Evolutionary conservation across 176 grass and related monocot genomes (phyloP), one percentile per base, ranked within the genome.

Genomic region (Triticum aestivum): DNA sequence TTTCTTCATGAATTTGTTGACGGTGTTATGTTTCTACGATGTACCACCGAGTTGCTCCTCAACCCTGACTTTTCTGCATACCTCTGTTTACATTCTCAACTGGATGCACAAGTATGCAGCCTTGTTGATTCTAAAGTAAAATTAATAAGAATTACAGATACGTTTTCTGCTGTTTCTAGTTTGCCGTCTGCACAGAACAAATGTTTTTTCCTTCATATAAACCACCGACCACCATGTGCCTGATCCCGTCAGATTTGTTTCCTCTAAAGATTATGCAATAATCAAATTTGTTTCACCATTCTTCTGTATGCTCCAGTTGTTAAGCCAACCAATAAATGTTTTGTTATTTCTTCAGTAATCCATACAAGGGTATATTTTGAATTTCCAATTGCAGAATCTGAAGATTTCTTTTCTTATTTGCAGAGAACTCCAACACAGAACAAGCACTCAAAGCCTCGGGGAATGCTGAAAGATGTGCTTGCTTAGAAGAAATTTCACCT

Each of bases 401-500:
- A 66, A 65, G 4, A 18, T 30, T 24, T 73, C 2, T 73, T 45
- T 26, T 73, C 65, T 41, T 83, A 5, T 65, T 5, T 13, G 14
- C 85, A 87, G 81, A 47, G n/a, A 72, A 73, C 26, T 23, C 21
- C 27, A 61, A 61, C 3, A 75, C 7, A 65, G 41, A 61, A 45
- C 7, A 86, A 71, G 12, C 17, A 84, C 26, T 18, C 15, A 81
- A 84, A 87, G 69, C 76, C 10, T 87, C 58, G 72, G 80, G 97
- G 94, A 86, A 99, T 99, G 97, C 94, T 85, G 94, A 96, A 99
- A 99, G 86, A 99, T 99, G 97, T 99, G 94, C 72, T 91, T 96
- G 70, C 64, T 77, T 80, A 88, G 77, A 79, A 78, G 54, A 82
- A 72, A 83, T 67, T 88, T 66, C 56, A 59, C 65, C 62, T 74